These are phyloP conservation scores for Fistulinella prunicolor DNA, from an alignment of 768 basidiomycete species.

Conservation along the genomic window DNA sequence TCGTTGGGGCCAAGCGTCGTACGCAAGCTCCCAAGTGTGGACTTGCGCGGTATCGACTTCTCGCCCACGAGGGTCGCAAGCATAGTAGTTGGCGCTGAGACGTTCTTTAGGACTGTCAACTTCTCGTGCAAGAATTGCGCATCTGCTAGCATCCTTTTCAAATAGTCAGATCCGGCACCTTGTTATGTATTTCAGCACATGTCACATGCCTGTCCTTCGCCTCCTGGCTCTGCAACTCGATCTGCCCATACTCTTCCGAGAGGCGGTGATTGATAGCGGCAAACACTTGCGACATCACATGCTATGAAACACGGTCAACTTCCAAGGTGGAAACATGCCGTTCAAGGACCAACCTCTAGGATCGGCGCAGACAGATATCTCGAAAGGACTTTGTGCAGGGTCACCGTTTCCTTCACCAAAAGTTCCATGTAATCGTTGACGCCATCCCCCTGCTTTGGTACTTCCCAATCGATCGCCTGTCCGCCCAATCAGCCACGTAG, in stretches of 20 bases:
- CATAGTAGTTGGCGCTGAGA: conserved; percentile 69
- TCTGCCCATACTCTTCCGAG: conserved; percentile 78
- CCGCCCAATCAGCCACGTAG: conserved; percentile 4
- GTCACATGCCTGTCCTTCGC: conserved; percentile 75
- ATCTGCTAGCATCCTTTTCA: conserved; percentile 71
- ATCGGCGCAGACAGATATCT: conserved; percentile 78
- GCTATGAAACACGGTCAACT: conserved; percentile 41
- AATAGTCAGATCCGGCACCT: conserved; percentile 15
- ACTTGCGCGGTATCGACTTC: conserved; percentile 54
- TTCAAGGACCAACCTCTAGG: conserved; percentile 62
- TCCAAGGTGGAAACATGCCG: conserved; percentile 8
- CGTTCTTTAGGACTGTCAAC: conserved; percentile 70
- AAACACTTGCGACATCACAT: conserved; percentile 94
- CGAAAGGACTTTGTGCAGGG: conserved; percentile 92
- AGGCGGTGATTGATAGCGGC: conserved; percentile 89
- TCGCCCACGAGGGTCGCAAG: conserved; percentile 84
- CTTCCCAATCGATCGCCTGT: conserved; percentile 78
- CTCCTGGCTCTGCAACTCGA: conserved; percentile 78
- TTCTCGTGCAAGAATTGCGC: conserved; percentile 74
- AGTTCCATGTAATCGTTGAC: conserved; percentile 90
- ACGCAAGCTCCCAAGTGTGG: conserved; percentile 25
- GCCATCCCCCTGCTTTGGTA: conserved; percentile 55
- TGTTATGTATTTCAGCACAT: conserved; percentile 3
- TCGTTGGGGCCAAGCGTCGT: conserved; percentile 30
- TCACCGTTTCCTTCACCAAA: conserved; percentile 91